A percentile compares a stretch with the other conserved stretches of the same genome.
These are phyloP conservation scores for Dothiorella sarmentorum DNA, from an alignment of 2,329 filamentous ascomycete genomes.

Conservation along the genomic window DNA sequence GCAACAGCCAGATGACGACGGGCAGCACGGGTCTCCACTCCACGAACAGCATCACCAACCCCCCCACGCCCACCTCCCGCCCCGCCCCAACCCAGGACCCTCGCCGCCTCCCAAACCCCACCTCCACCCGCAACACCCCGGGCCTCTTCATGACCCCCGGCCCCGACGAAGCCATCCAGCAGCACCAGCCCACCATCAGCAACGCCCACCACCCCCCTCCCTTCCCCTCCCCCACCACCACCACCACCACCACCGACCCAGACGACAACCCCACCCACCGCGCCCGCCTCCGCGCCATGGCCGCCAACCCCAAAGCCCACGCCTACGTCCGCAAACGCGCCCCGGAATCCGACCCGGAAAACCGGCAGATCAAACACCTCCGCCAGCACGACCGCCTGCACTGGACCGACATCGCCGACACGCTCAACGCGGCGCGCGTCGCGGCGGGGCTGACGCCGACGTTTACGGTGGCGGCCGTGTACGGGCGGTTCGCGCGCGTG, in stretches of 20 bases:
- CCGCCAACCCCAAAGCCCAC: neutral
- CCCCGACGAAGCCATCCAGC: too few species aligned
- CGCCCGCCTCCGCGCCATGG: neutral
- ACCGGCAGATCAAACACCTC: constrained; percentile 32
- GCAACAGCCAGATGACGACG: too few species aligned
- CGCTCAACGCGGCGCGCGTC: neutral
- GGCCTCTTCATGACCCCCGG: too few species aligned
- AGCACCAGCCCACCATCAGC: neutral
- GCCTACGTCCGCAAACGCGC: neutral
- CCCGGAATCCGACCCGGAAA: constrained; percentile 29
- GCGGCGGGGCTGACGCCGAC: neutral
- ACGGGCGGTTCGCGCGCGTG: constrained; percentile 36
- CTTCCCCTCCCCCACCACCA: neutral
- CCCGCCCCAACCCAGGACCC: too few species aligned
- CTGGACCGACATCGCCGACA: constrained; percentile 18
- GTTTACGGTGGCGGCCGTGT: constrained; percentile 33
- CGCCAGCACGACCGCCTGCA: constrained; percentile 23
- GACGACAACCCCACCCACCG: neutral
- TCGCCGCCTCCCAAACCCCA: too few species aligned
- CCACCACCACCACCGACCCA: neutral
- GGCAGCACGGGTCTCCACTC: too few species aligned
- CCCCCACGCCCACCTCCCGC: too few species aligned
- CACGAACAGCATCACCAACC: too few species aligned
- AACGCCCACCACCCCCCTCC: too few species aligned
- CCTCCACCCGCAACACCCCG: too few species aligned